Conservation (phyloP, 2,329 filamentous ascomycete genomes). For the Shiraia sp. region DNA sequence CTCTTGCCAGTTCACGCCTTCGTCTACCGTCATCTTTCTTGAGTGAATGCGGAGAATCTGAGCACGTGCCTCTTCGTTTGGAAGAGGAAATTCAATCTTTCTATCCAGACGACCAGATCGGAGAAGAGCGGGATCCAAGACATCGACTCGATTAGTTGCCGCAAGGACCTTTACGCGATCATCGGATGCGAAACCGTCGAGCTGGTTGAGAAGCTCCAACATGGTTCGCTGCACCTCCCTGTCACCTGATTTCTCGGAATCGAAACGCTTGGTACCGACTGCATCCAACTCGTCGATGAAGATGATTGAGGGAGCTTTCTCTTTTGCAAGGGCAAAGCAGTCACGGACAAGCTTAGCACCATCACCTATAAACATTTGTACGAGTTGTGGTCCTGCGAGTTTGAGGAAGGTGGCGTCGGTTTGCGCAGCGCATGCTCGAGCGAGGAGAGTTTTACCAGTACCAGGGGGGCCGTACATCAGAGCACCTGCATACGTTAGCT, state of each 20-base stretch:
- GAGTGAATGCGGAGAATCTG: slow-evolving; percentile 98
- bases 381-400: slow-evolving; percentile 93
- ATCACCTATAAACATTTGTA: slow-evolving; percentile 99
- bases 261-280: slow-evolving; percentile 98
- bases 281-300: slow-evolving; percentile 99
- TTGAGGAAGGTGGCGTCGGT: slow-evolving; percentile 99
- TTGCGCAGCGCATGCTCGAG: slow-evolving; percentile 94
- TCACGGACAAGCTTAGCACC: slow-evolving; percentile 97
- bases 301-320: slow-evolving; percentile 98
- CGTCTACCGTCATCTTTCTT: slow-evolving; percentile 96
- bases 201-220: slow-evolving; percentile 97
- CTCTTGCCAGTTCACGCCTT: slow-evolving; percentile 93
- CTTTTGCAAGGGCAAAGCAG: slow-evolving; percentile 95
- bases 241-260: slow-evolving; percentile 97
- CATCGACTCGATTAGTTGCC: slow-evolving; percentile 92
- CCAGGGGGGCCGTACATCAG: slow-evolving; percentile 96
- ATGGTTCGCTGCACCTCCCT: slow-evolving; percentile 98
- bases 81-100: slow-evolving; percentile 97
- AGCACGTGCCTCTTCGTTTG: slow-evolving; percentile 94
- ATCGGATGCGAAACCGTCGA: slow-evolving; percentile 96
- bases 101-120: slow-evolving; percentile 90
- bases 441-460: slow-evolving; percentile 88
- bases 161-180: slow-evolving; percentile 96
- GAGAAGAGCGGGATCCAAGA: slow-evolving; percentile 87
- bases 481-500: slow-evolving; percentile 61